Base-by-base conservation (phyloP, 2,329 filamentous ascomycete species). In the Trichoderma sp. region DNA sequence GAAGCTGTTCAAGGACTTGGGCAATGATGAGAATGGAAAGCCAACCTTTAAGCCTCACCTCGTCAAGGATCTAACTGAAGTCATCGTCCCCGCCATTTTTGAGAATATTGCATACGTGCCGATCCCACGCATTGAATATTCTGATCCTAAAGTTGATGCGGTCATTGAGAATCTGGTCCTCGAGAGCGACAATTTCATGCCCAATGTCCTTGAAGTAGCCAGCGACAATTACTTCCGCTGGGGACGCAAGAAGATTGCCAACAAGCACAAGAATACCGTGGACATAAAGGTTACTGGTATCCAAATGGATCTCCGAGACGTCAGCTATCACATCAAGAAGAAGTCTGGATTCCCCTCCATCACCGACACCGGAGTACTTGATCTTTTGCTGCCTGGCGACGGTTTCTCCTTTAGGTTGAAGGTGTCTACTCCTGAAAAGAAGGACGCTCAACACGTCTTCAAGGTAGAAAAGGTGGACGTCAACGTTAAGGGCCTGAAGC, bases 101-200 rank as follows among this genome's bases (percentile, higher is more conserved):
- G 93, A 97, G 85, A 93, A 91, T 75, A 86, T 96, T 71, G 91
- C 93, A 73, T 99, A 99, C 81, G 88, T 99, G 15, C 94, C 96
- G 4, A 89, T 99, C 64, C 96, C 96, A 26, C 92, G 96, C 70
- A 97, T 99, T 73, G 96, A 99, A 84, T 96, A 94, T 79, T 92
- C 90, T 1, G 96, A 98, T 76, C 87, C 88, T 3, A 90, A 91
- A 86, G 86, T 97, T 66, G 96, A 99, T 81, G 92, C 92, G 63
- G 88, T 98, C 63, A 88, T 99, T 58, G 96, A 99, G 85, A 99
- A 99, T 81, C 85, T 99, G 12, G 92, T 98, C 59, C 88, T 99
- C 67, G 96, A 99, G 84, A 95, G 93, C 75, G 95, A 98, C 85
- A 99, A 99, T 83, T 90, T 99, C 76, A 94, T 95, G 83, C 96